Conservation (phyloP, 2,329 filamentous ascomycete genomes). For the Colletotrichum incanum region DNA sequence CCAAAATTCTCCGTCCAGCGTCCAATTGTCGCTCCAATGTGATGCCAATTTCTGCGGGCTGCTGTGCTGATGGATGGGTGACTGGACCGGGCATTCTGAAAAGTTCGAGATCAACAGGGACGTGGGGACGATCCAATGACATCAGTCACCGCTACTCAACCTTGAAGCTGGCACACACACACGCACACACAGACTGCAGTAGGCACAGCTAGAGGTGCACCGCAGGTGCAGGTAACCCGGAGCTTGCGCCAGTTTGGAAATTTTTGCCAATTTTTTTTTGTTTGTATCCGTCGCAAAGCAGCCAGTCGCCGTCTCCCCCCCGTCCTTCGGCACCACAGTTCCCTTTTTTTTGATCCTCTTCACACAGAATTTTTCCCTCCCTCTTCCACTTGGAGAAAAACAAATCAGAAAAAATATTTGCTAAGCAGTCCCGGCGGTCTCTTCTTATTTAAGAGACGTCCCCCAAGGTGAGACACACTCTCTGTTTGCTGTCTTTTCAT, state of each 20-base stretch:
- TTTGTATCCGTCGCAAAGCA: not conserved
- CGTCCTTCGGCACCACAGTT: conserved; percentile 16
- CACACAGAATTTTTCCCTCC: not conserved
- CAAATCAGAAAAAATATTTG: conserved; percentile 19
- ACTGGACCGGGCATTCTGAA: conserved; percentile 22
- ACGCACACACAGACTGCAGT: not conserved
- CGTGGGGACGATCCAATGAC: conserved; percentile 36
- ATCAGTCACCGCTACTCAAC: conserved; percentile 33
- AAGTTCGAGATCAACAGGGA: conserved; percentile 41
- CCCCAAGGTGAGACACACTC: conserved; percentile 40
- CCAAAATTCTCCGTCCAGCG: conserved; percentile 5
- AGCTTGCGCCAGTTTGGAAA: conserved; percentile 13
- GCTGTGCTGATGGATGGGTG: not conserved
- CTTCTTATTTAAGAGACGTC: conserved; percentile 26
- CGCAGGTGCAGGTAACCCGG: conserved; percentile 8
- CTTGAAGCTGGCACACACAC: conserved; percentile 9
- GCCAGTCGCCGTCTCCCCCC: conserved; percentile 5
- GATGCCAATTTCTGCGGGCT: not conserved
- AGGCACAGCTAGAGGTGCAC: not conserved
- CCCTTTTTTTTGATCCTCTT: conserved; percentile 14
- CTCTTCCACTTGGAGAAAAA: not conserved
- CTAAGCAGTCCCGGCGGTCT: conserved; percentile 22
- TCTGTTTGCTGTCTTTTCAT: conserved; percentile 42
- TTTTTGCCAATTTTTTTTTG: not conserved
- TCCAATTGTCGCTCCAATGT: conserved; percentile 1